phyloP scores from a whole-genome alignment of 352 stramenopile species.

The Halophytophthora polymorphica region DNA sequence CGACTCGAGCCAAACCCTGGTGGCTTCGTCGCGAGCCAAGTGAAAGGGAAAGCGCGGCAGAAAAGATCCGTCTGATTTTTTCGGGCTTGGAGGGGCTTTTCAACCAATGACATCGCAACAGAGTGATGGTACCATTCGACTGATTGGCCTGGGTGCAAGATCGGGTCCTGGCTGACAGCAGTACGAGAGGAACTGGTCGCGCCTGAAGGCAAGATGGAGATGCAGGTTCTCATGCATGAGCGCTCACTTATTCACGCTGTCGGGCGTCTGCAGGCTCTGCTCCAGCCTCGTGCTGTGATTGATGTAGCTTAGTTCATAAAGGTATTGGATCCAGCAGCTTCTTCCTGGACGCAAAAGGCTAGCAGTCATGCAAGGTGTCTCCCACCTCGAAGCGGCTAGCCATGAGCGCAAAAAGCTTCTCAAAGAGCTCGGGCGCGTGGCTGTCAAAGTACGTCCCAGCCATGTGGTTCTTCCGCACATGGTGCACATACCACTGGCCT shows the following conservation, averaged over 20 bases:
- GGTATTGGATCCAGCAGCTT: background rate
- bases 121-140: conserved; percentile 19
- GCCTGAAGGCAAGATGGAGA: too few relatives aligned
- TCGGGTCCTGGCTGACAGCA: too few relatives aligned
- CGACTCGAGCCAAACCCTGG: too few relatives aligned
- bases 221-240: too few relatives aligned
- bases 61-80: conserved; percentile 18
- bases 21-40: too few relatives aligned
- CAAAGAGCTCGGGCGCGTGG: conserved; percentile 49
- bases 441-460: conserved; percentile 59
- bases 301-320: too few relatives aligned
- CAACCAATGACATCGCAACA: conserved; percentile 4
- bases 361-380: background rate
- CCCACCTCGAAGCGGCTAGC: conserved; percentile 34
- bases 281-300: too few relatives aligned
- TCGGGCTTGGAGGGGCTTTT: conserved; percentile 12
- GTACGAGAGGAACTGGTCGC: too few relatives aligned
- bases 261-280: conserved; percentile 37
- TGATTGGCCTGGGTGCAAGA: too few relatives aligned
- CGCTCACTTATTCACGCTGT: too few relatives aligned
- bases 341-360: conserved; percentile 1
- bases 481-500: conserved; percentile 60
- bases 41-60: background rate
- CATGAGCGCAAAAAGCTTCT: conserved; percentile 62
- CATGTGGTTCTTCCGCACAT: conserved; percentile 69